These are phyloP conservation scores for Lactifluus volemus DNA, from an alignment of 768 basidiomycete species.

Conservation along the genomic window DNA sequence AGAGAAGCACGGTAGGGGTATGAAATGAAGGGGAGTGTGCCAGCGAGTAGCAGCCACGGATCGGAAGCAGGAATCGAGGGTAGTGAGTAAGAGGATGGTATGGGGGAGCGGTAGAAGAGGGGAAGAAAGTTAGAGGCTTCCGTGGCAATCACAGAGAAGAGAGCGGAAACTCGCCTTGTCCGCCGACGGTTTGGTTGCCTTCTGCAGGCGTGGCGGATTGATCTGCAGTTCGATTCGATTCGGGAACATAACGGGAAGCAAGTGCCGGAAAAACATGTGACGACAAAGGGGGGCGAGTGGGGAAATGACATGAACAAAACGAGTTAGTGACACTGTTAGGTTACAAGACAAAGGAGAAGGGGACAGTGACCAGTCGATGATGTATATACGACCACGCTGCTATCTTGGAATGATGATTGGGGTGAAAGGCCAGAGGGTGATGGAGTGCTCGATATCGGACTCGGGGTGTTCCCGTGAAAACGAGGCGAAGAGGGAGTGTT, in stretches of 20 bases:
- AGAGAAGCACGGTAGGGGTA: slow-evolving; percentile 5
- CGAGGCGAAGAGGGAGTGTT: neutral
- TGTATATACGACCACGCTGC: neutral
- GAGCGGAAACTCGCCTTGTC: slow-evolving; percentile 16
- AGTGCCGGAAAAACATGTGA: slow-evolving; percentile 11
- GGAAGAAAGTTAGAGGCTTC: slow-evolving; percentile 15
- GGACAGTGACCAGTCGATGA: slow-evolving; percentile 13
- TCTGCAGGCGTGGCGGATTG: slow-evolving; percentile 16
- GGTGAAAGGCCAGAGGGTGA: slow-evolving; percentile 15
- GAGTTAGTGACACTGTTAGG: slow-evolving; percentile 6
- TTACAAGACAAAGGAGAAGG: neutral
- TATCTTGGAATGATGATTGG: slow-evolving; percentile 7
- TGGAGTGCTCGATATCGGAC: slow-evolving; percentile 13
- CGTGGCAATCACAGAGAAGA: slow-evolving; percentile 16
- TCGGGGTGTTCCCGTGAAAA: neutral
- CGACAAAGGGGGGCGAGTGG: neutral
- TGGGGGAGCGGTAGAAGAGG: slow-evolving; percentile 14
- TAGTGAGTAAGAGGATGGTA: neutral
- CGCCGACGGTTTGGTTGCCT: slow-evolving; percentile 10
- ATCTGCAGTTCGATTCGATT: slow-evolving; percentile 17
- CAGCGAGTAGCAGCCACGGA: slow-evolving; percentile 14
- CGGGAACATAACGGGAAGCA: slow-evolving; percentile 4
- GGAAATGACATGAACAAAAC: slow-evolving; percentile 13
- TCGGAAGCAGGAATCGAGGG: slow-evolving; percentile 16
- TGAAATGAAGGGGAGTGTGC: slow-evolving; percentile 8